phyloP scores from a whole-genome alignment of 768 basidiomycete species.

The Calocybe gangraenosa region DNA sequence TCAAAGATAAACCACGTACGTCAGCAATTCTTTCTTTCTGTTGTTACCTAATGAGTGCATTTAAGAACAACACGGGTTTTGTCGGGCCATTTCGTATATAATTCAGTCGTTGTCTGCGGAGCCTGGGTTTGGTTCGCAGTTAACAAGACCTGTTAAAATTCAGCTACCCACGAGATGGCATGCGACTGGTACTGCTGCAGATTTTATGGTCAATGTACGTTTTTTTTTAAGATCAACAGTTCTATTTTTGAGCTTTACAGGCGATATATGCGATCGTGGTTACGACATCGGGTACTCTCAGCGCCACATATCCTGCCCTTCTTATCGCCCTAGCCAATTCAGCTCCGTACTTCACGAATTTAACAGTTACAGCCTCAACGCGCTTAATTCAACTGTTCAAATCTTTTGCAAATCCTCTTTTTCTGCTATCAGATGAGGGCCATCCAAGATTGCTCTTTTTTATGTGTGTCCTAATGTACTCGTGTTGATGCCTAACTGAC shows the following conservation, averaged over 20 bases:
- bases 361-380: slow-evolving; percentile 78
- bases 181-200: slow-evolving; percentile 67
- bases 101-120: slow-evolving; percentile 90
- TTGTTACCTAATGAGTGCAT: background rate
- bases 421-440: slow-evolving; percentile 90
- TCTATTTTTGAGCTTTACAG: slow-evolving; percentile 32
- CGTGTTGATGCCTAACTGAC: background rate
- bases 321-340: slow-evolving; percentile 87
- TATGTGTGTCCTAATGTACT: slow-evolving; percentile 47
- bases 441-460: slow-evolving; percentile 92
- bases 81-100: slow-evolving; percentile 86
- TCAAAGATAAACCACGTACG: slow-evolving; percentile 92
- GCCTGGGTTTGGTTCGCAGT: slow-evolving; percentile 64
- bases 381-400: slow-evolving; percentile 85
- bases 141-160: slow-evolving; percentile 60
- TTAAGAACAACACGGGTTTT: slow-evolving; percentile 85
- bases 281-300: slow-evolving; percentile 77
- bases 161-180: slow-evolving; percentile 77
- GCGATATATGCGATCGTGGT: slow-evolving; percentile 88
- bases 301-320: slow-evolving; percentile 86
- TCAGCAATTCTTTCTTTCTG: slow-evolving; percentile 6
- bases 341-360: slow-evolving; percentile 80
- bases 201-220: slow-evolving; percentile 84
- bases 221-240: background rate
- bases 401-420: slow-evolving; percentile 86